Evolutionary conservation across 768 basidiomycete genomes (phyloP).

Genomic region (Lyophyllum shimeji): DNA sequence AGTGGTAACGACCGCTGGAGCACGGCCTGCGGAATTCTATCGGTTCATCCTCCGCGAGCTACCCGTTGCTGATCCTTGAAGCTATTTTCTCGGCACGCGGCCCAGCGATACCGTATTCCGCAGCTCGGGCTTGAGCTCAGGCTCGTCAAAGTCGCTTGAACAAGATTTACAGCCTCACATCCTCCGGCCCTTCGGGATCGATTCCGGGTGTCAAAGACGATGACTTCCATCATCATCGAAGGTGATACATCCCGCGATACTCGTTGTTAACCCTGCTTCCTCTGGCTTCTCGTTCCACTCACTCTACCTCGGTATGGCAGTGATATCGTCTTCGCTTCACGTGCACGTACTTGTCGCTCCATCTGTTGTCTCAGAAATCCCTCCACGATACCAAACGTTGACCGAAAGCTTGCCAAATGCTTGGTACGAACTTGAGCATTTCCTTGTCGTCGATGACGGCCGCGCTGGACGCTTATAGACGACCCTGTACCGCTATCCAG

Average conservation of each 20-base stretch:
- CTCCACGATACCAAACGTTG: not conserved
- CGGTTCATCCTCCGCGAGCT: not conserved
- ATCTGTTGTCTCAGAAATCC: not conserved
- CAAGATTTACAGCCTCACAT: not conserved
- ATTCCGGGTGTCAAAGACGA: conserved; percentile 13
- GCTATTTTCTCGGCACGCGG: not conserved
- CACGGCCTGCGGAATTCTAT: not conserved
- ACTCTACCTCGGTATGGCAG: conserved; percentile 2
- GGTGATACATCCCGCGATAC: conserved; percentile 17
- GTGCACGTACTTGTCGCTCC: not conserved
- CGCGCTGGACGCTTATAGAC: too few relatives aligned
- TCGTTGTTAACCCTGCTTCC: conserved; percentile 12
- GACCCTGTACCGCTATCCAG: not conserved
- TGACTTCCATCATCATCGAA: conserved; percentile 12
- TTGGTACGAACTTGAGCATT: not conserved
- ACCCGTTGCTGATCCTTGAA: not conserved
- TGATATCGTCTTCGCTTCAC: conserved; percentile 13
- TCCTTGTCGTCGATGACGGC: not conserved
- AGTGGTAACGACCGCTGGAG: too few relatives aligned
- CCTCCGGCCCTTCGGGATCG: conserved; percentile 13
- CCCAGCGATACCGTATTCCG: not conserved
- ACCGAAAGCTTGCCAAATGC: not conserved
- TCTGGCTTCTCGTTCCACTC: conserved; percentile 14
- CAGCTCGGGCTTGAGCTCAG: not conserved
- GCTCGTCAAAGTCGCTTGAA: not conserved